Conservation (phyloP, 306 rosid species). For the Albizia julibrissin region DNA sequence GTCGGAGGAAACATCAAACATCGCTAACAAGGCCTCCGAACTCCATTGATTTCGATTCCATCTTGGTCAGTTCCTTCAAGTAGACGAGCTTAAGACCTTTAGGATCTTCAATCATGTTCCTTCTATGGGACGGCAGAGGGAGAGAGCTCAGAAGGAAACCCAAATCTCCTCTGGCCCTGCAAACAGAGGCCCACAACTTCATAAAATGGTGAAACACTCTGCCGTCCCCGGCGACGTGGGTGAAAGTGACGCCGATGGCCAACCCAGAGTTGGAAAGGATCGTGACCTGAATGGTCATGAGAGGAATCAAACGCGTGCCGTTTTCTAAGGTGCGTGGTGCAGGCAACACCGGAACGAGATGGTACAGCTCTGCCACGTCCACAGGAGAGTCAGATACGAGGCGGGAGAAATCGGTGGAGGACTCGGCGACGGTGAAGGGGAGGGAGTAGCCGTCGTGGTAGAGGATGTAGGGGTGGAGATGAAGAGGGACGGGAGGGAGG, state of each 20-base stretch:
- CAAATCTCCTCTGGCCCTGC: neutral
- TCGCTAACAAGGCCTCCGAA: neutral
- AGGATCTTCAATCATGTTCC: neutral
- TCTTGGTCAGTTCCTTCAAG: neutral
- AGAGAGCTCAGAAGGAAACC: neutral
- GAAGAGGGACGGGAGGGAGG: neutral
- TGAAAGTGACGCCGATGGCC: neutral
- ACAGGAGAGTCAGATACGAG: neutral
- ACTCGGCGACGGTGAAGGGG: neutral
- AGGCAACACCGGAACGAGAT: neutral
- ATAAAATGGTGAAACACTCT: conserved; percentile 18
- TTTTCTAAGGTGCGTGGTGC: neutral
- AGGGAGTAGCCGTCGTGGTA: neutral
- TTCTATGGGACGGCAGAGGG: neutral
- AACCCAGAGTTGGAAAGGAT: neutral
- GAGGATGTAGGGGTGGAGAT: neutral
- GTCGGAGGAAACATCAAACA: neutral
- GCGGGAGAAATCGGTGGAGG: neutral
- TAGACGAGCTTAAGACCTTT: neutral
- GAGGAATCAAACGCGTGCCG: conserved; percentile 2
- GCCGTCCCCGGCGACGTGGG: conserved; percentile 17
- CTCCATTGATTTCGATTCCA: too few species aligned
- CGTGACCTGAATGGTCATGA: conserved; percentile 22
- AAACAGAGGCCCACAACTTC: conserved; percentile 21
- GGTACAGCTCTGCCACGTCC: neutral